Evolutionary conservation across 306 rosid genomes (phyloP).

Genomic region (Glycine tomentella): DNA sequence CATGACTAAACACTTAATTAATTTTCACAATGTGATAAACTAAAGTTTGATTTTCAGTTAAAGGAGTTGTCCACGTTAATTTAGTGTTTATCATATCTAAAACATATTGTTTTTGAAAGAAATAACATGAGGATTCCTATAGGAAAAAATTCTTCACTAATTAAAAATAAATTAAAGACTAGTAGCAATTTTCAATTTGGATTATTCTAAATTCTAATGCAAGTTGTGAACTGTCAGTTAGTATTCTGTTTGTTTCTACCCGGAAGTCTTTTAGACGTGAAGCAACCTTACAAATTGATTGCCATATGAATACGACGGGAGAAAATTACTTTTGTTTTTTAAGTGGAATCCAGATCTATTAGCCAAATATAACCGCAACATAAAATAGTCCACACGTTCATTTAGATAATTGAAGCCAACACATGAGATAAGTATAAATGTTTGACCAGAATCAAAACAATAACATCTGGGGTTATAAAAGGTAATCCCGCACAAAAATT

Average conservation of each 20-base stretch:
- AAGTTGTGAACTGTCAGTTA: not conserved
- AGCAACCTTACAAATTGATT: not conserved
- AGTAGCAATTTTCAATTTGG: too few species aligned
- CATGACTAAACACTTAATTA: too few species aligned
- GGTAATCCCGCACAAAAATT: too few species aligned
- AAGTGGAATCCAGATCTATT: not conserved
- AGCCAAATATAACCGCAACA: not conserved
- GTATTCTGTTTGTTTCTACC: not conserved
- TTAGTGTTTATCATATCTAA: too few species aligned
- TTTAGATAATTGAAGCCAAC: conserved; percentile 17
- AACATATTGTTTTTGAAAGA: too few species aligned
- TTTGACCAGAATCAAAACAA: not conserved
- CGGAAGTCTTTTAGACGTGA: not conserved
- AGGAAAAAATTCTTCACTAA: too few species aligned
- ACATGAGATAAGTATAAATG: conserved; percentile 19
- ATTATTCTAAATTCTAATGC: too few species aligned
- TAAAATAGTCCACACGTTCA: not conserved
- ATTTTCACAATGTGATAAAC: too few species aligned
- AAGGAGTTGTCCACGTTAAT: too few species aligned
- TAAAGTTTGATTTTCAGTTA: too few species aligned
- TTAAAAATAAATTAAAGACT: too few species aligned
- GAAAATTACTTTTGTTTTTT: not conserved
- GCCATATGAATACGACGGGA: not conserved
- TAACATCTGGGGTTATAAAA: not conserved
- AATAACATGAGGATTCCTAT: too few species aligned